Conservation (phyloP, 2,329 filamentous ascomycete species). For the Hypoxylon sp. region DNA sequence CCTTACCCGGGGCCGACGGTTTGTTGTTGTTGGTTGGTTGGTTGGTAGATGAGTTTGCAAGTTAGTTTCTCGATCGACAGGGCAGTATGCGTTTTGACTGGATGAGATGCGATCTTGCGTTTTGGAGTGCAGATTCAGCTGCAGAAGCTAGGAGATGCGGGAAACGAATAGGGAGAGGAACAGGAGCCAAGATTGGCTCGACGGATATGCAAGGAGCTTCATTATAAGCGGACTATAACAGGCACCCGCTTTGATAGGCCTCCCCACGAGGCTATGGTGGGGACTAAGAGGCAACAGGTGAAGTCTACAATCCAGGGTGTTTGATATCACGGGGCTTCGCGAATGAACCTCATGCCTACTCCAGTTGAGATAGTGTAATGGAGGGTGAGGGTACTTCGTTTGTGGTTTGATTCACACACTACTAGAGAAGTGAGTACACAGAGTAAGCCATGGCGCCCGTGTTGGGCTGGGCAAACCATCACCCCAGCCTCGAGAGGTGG, state of each 20-base stretch:
- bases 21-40: slow-evolving; percentile 3
- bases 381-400: slow-evolving; percentile 19
- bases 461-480: slow-evolving; percentile 9
- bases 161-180: slow-evolving; percentile 43
- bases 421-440: slow-evolving; percentile 13
- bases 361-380: slow-evolving; percentile 29
- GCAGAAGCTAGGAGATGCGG: slow-evolving; percentile 45
- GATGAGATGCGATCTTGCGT: slow-evolving; percentile 27
- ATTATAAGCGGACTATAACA: slow-evolving; percentile 44
- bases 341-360: slow-evolving; percentile 32
- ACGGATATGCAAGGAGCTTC: slow-evolving; percentile 42
- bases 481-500: slow-evolving; percentile 29
- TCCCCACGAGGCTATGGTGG: slow-evolving; percentile 44
- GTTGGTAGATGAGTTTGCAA: background rate
- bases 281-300: slow-evolving; percentile 24
- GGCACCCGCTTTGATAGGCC: slow-evolving; percentile 46
- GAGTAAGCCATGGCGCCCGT: slow-evolving; percentile 14
- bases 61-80: slow-evolving; percentile 31
- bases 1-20: slow-evolving; percentile 32
- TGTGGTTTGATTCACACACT: slow-evolving; percentile 16
- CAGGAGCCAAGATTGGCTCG: slow-evolving; percentile 41
- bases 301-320: slow-evolving; percentile 32
- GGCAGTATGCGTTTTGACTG: slow-evolving; percentile 33
- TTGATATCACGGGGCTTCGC: slow-evolving; percentile 37
- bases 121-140: slow-evolving; percentile 41